These are phyloP conservation scores for Monilinia polystroma DNA, from an alignment of 2,329 filamentous ascomycete species.

Conservation along the genomic window DNA sequence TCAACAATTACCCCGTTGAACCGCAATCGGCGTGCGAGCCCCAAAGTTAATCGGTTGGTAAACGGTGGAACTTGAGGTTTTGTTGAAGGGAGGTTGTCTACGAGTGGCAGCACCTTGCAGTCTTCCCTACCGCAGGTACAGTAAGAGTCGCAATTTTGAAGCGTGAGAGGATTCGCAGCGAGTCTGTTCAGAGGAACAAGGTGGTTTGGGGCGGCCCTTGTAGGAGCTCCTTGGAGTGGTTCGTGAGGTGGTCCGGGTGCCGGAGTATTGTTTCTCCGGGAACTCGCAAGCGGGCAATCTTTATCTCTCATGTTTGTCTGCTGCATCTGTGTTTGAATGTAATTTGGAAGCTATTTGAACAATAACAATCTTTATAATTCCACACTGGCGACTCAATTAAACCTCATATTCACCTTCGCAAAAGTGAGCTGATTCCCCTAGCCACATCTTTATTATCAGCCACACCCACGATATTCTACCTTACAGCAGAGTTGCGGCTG, in stretches of 20 bases:
- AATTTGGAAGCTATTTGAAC: not conserved
- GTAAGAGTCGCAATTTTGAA: not conserved
- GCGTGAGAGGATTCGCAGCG: not conserved
- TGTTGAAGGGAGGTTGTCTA: not conserved
- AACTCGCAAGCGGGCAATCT: not conserved
- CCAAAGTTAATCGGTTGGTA: not conserved
- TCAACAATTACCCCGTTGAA: not conserved
- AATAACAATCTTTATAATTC: slow-evolving; percentile 7
- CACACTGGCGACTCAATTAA: not conserved
- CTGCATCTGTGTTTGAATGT: no score
- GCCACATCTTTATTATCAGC: not conserved
- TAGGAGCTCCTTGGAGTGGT: no score
- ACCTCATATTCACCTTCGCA: not conserved
- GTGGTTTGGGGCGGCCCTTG: no score
- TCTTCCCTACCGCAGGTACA: not conserved
- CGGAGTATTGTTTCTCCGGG: slow-evolving; percentile 4
- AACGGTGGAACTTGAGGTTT: not conserved
- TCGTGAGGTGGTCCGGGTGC: not conserved
- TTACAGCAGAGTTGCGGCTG: slow-evolving; percentile 33
- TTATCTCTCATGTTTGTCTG: not conserved
- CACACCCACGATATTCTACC: slow-evolving; percentile 25
- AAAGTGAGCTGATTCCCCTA: not conserved
- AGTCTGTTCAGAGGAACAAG: not conserved
- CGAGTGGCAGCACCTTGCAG: not conserved
- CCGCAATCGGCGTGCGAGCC: not conserved